Base-by-base conservation (phyloP, 805 yeast genomes). In the Teunomyces atbi region DNA sequence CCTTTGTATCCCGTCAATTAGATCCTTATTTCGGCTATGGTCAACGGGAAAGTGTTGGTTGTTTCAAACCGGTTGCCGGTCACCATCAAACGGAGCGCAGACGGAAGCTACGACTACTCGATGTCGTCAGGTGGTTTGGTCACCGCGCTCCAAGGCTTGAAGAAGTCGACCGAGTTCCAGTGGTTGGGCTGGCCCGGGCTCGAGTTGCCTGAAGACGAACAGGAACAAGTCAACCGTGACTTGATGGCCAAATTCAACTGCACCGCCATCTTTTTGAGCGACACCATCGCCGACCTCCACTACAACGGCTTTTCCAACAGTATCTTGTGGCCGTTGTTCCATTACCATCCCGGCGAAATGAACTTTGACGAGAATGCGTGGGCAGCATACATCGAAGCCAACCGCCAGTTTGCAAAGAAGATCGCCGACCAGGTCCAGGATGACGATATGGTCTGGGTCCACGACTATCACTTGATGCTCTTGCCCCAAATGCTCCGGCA, bases 341-440 rank as follows among this genome's bases (percentile, higher is more conserved):
- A 94, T 65, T 94, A 94, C 68, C 99, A 94, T 62, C 99, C 99
- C 0, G 99, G 98, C 50, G 99, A 95, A 66, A 94, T 95, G 86
- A 91, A 89, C 63, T 94, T 94, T 61, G 99, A 94, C 66, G 99
- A 94, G 64, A 82, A 81, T 51, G 96, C 97, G 1, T 94, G 99
- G 99, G 91, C 91, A 45, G 98, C 98, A 1, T 94, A 94, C 65
- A 86, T 89, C 46, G 94, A 89, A 63, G 98, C 98, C 5, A 94
- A 94, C 62, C 71, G 83, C 47, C 72, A 79, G 49, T 94, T 94
- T 71, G 94, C 96, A 10, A 72, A 79, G 32, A 84, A 78, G 34
- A 82, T 94, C 48, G 82, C 88, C 8, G 68, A 76, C 16, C 81
- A 81, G 56, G 84, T 87, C 33, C 74, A 82, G 26, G 96, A 89